phyloP scores from a whole-genome alignment of 306 rosid species.

The Ammopiptanthus mongolicus region DNA sequence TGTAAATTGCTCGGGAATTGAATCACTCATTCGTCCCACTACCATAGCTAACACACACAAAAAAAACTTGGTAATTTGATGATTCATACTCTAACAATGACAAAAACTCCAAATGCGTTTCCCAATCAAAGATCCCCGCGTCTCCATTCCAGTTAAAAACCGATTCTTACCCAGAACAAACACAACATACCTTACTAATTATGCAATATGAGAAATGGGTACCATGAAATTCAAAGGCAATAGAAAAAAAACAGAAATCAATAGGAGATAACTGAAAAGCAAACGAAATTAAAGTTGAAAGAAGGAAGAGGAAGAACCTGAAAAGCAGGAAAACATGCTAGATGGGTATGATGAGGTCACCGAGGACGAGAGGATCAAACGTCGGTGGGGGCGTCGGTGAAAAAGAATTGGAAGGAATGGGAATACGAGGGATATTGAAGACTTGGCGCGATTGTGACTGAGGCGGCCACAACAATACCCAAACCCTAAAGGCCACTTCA shows the following conservation, averaged over 20 bases:
- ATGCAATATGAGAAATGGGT: neutral
- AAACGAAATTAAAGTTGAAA: neutral
- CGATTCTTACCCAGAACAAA: neutral
- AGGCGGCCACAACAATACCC: neutral
- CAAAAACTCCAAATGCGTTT: neutral
- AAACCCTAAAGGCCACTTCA: neutral
- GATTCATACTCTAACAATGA: neutral
- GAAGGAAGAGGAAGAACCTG: conserved; percentile 6
- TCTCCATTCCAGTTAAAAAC: neutral
- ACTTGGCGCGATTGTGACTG: conserved; percentile 1
- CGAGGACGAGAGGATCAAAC: neutral
- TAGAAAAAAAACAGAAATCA: too few species aligned
- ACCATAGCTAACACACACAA: too few species aligned
- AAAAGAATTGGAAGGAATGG: neutral
- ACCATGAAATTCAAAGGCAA: neutral
- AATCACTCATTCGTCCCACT: neutral
- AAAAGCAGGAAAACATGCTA: conserved; percentile 15
- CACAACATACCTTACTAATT: neutral
- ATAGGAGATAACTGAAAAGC: too few species aligned
- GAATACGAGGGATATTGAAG: neutral
- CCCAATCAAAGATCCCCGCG: neutral
- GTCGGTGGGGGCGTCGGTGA: neutral
- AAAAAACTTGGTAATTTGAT: neutral
- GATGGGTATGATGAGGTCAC: neutral
- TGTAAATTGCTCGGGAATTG: neutral